A percentile compares a stretch with the other conserved stretches of the same genome.
These are phyloP conservation scores for Saccharomyces hybrid DNA, from an alignment of 1,139 yeast genomes.

Conservation along the genomic window DNA sequence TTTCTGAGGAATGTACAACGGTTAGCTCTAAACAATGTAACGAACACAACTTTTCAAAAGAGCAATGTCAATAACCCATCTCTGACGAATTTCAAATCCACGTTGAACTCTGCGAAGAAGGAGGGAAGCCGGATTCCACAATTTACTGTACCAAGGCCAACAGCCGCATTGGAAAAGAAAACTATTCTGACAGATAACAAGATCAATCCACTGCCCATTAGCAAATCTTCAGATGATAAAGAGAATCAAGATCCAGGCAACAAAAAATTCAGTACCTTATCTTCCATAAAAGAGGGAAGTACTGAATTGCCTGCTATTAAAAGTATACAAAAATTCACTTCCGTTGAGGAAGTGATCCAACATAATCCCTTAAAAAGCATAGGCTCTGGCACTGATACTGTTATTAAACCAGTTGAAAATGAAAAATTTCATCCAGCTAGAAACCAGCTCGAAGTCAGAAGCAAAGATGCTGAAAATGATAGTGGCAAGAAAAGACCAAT, in stretches of 20 bases:
- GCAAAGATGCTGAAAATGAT: slow-evolving; percentile 11
- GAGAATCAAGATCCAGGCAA: slow-evolving; percentile 21
- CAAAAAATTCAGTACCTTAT: slow-evolving; percentile 4
- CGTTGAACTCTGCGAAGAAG: slow-evolving; percentile 12
- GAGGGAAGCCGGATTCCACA: slow-evolving; percentile 16
- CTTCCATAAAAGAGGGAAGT: background rate
- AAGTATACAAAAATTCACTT: slow-evolving; percentile 2
- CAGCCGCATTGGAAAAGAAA: background rate
- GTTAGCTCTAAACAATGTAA: slow-evolving; percentile 29
- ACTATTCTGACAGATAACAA: background rate
- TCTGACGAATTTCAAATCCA: slow-evolving; percentile 18
- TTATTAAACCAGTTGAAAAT: slow-evolving; percentile 4
- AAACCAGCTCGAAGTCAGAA: background rate
- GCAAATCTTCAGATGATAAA: slow-evolving; percentile 12
- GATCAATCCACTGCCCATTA: background rate
- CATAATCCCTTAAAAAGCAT: background rate
- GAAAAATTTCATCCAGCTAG: slow-evolving; percentile 4
- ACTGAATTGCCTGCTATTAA: background rate
- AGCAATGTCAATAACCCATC: slow-evolving; percentile 14
- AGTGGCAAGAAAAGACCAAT: slow-evolving; percentile 30
- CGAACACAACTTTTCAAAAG: slow-evolving; percentile 27
- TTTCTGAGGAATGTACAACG: slow-evolving; percentile 25
- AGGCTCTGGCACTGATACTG: slow-evolving; percentile 3
- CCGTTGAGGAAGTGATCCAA: background rate
- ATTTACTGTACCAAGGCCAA: slow-evolving; percentile 7